Evolutionary conservation across 192 early-diverging fungal species (phyloP).

Genomic region (Coemansia erecta): DNA sequence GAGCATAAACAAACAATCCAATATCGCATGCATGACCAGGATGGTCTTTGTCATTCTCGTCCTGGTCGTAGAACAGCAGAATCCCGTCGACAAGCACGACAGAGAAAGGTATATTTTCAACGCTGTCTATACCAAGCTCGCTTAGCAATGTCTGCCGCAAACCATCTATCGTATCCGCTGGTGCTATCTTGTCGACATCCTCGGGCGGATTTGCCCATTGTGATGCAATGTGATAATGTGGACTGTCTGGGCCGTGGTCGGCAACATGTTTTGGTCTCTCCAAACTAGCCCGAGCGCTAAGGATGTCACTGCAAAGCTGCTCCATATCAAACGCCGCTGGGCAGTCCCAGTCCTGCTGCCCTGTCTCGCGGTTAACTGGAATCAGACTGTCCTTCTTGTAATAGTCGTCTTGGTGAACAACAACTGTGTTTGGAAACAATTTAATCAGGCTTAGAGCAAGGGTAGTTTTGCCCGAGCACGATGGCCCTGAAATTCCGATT

Average conservation of each 20-base stretch:
- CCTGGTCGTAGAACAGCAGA: constrained; percentile 63
- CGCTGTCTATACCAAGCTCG: constrained; percentile 9
- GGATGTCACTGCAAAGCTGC: constrained; percentile 16
- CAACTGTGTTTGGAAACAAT: constrained; percentile 58
- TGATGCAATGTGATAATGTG: constrained; percentile 25
- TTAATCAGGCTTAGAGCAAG: constrained; percentile 57
- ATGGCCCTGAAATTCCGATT: constrained; percentile 59
- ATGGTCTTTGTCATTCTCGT: constrained; percentile 47
- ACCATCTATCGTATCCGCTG: not conserved
- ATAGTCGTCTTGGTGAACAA: constrained; percentile 77
- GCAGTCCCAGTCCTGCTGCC: constrained; percentile 76
- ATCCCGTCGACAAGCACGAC: constrained; percentile 69
- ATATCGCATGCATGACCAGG: constrained; percentile 19
- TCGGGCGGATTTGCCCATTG: constrained; percentile 51
- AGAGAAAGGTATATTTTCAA: constrained; percentile 23
- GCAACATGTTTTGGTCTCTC: not conserved
- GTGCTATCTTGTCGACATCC: constrained; percentile 24
- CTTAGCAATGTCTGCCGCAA: not conserved
- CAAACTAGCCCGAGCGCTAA: constrained; percentile 5
- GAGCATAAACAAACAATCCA: constrained; percentile 54
- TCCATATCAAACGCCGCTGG: constrained; percentile 66
- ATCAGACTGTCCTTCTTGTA: constrained; percentile 67
- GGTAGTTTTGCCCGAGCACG: constrained; percentile 73
- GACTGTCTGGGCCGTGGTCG: not conserved
- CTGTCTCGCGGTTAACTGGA: constrained; percentile 58